phyloP scores from a whole-genome alignment of 345 rosid genomes.

The Syzygium oleosum region DNA sequence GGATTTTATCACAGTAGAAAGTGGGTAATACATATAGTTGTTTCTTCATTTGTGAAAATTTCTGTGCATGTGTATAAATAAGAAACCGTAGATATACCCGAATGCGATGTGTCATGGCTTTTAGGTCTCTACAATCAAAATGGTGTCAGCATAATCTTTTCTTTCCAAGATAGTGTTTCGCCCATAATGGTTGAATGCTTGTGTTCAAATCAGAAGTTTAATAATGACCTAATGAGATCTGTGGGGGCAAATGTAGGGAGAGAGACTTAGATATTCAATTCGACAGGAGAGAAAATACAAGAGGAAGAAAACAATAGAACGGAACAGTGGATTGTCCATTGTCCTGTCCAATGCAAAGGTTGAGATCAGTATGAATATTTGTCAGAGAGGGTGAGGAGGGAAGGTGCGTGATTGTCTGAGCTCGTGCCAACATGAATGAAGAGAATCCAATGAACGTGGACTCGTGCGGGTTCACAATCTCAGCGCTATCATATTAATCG shows the following conservation, averaged over 20 bases:
- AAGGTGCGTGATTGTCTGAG: neutral
- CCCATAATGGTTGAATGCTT: neutral
- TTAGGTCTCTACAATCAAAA: neutral
- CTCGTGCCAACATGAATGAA: neutral
- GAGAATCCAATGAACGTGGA: slow-evolving; percentile 4
- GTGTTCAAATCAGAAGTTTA: neutral
- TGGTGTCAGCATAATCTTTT: neutral
- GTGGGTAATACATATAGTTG: neutral
- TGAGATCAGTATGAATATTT: neutral
- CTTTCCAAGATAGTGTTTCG: neutral
- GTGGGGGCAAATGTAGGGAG: neutral
- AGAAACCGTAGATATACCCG: neutral
- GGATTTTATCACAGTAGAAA: neutral
- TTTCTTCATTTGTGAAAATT: neutral
- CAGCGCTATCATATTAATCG: neutral
- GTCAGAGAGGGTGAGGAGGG: neutral
- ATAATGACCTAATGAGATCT: neutral
- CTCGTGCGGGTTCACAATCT: neutral
- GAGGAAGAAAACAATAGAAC: neutral
- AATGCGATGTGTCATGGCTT: neutral
- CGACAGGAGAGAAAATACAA: neutral
- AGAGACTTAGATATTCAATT: neutral
- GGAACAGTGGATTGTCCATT: neutral
- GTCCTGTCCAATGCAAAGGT: neutral
- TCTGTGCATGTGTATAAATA: neutral